These are phyloP conservation scores for Fusarium buharicum DNA, from an alignment of 2,329 filamentous ascomycete species.

Conservation along the genomic window DNA sequence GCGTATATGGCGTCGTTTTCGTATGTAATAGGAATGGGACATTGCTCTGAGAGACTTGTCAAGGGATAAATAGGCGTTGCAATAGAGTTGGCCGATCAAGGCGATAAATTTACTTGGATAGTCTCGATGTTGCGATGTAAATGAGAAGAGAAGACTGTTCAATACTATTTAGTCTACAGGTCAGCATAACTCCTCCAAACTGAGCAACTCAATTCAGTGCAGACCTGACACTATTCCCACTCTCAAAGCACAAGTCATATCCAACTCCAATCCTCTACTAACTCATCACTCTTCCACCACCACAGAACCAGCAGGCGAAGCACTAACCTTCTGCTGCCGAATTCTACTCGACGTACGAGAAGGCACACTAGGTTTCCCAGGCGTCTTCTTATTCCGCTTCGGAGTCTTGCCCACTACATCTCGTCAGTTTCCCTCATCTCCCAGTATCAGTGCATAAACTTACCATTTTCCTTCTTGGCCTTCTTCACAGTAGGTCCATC, in stretches of 20 bases:
- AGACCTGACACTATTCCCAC: background rate
- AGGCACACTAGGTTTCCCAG: conserved; percentile 10
- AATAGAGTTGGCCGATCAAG: conserved; percentile 15
- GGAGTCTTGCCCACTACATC: conserved; percentile 1
- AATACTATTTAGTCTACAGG: background rate
- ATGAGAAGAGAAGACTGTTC: background rate
- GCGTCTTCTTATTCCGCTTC: conserved; percentile 4
- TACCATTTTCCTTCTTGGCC: conserved; percentile 20
- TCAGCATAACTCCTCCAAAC: too few relatives aligned
- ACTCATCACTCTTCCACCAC: background rate
- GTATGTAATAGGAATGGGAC: conserved; percentile 16
- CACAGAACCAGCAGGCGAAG: background rate
- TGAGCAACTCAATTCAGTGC: background rate
- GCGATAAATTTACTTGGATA: background rate
- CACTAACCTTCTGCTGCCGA: conserved; percentile 2
- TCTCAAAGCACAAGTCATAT: too few relatives aligned
- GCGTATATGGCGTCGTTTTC: conserved; percentile 33
- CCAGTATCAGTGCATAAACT: background rate
- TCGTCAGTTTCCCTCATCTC: background rate
- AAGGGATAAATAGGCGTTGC: conserved; percentile 33
- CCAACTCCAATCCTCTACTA: background rate
- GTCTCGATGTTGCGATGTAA: background rate
- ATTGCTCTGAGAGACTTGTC: conserved; percentile 30
- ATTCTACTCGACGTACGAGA: conserved; percentile 26
- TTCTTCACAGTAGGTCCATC: conserved; percentile 29